Conservation (phyloP, 257 asterid genomes). For the Nicotiana tabacum region DNA sequence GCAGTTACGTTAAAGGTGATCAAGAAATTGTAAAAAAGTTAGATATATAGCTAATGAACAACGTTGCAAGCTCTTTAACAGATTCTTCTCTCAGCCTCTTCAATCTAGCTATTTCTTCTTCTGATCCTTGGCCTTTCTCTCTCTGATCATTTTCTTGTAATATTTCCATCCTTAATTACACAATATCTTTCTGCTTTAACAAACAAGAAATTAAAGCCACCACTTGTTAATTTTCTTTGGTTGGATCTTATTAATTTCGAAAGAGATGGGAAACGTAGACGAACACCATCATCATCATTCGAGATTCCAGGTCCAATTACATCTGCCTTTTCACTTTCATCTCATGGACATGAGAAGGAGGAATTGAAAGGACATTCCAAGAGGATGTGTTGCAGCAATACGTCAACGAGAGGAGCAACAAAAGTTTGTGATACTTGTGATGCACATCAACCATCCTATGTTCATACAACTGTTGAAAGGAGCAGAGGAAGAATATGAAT, state of each 20-base stretch:
- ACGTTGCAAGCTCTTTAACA: slow-evolving; percentile 60
- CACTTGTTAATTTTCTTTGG: not conserved
- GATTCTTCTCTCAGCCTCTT: slow-evolving; percentile 62
- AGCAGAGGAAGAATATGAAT: slow-evolving; percentile 67
- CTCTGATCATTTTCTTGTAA: not conserved
- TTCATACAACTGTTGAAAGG: slow-evolving; percentile 47
- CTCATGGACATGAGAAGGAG: slow-evolving; percentile 3
- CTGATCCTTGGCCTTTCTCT: slow-evolving; percentile 93
- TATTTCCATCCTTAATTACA: not conserved
- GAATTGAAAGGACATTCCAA: slow-evolving; percentile 27
- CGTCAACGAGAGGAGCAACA: slow-evolving; percentile 51
- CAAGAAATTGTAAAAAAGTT: no score
- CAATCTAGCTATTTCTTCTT: slow-evolving; percentile 6
- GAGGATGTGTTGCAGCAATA: slow-evolving; percentile 43
- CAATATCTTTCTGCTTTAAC: no score
- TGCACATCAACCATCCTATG: slow-evolving; percentile 53
- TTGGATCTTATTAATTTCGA: not conserved
- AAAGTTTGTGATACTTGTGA: slow-evolving; percentile 52
- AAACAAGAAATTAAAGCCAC: no score
- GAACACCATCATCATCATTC: slow-evolving; percentile 31
- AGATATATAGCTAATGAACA: slow-evolving; percentile 46
- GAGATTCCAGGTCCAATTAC: slow-evolving; percentile 33
- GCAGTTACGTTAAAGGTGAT: no score
- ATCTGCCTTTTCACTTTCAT: slow-evolving; percentile 28
- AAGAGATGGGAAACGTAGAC: slow-evolving; percentile 49